Percentiles rank a stretch among this genome's conserved stretches.
Evolutionary conservation across 2,329 filamentous ascomycete genomes (phyloP).

Genomic region (Curvularia hawaiiensis): DNA sequence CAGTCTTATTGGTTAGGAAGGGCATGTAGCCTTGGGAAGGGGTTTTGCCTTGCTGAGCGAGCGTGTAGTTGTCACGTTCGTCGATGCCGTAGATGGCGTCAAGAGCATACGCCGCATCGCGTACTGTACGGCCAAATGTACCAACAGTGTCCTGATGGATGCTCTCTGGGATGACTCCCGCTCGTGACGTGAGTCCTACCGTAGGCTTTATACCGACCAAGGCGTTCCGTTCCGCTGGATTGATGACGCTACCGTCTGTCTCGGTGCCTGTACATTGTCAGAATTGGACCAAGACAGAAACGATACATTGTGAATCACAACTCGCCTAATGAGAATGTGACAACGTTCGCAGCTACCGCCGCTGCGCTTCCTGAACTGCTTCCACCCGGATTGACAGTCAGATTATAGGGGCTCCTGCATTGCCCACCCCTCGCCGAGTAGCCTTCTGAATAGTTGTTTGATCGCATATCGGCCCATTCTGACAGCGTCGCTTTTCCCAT

Average conservation of each 20-base stretch:
- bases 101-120: constrained; percentile 69
- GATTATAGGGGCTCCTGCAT: constrained; percentile 63
- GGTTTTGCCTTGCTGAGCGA: constrained; percentile 60
- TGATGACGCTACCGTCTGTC: constrained; percentile 71
- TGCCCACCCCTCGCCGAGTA: constrained; percentile 43
- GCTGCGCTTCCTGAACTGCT: constrained; percentile 70
- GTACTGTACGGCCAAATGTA: constrained; percentile 68
- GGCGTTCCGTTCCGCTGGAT: constrained; percentile 70
- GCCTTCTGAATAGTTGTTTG: constrained; percentile 42
- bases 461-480: constrained; percentile 67
- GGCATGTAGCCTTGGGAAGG: constrained; percentile 62
- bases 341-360: constrained; percentile 67
- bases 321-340: constrained; percentile 66
- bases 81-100: constrained; percentile 72
- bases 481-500: constrained; percentile 71
- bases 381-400: constrained; percentile 69
- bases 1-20: constrained; percentile 59
- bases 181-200: constrained; percentile 71
- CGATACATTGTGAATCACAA: neutral
- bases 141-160: constrained; percentile 73
- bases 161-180: constrained; percentile 64
- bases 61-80: constrained; percentile 67
- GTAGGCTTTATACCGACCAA: constrained; percentile 79
- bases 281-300: neutral
- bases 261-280: constrained; percentile 57